These are phyloP conservation scores for Saccharomycopsis capsularis DNA, from an alignment of 805 yeast species.

Conservation along the genomic window DNA sequence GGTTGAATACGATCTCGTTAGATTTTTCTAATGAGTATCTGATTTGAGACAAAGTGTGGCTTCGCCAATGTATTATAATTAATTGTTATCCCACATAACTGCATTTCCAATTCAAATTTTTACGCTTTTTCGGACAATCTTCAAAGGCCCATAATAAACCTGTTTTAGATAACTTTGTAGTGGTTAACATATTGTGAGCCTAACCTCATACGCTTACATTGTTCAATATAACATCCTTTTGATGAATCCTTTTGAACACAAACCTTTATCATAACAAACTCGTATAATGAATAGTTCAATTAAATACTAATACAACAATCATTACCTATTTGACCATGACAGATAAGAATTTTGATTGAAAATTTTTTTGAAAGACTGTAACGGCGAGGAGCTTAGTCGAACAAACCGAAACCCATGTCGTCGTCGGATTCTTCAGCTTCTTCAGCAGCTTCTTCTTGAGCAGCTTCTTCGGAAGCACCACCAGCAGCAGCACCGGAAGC, in stretches of 20 bases:
- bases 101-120: too few relatives aligned
- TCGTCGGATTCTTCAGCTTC: conserved; percentile 57
- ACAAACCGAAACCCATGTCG: conserved; percentile 95
- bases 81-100: too few relatives aligned
- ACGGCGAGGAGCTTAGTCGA: conserved; percentile 61
- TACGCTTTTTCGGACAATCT: too few relatives aligned
- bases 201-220: too few relatives aligned
- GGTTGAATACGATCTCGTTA: neutral
- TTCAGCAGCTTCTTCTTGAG: conserved; percentile 53
- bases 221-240: too few relatives aligned
- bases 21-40: too few relatives aligned
- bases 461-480: conserved; percentile 66
- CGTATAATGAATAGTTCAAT: neutral
- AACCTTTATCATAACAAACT: neutral
- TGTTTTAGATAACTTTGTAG: too few relatives aligned
- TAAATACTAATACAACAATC: neutral
- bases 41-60: too few relatives aligned
- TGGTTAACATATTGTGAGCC: too few relatives aligned
- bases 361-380: neutral
- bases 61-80: too few relatives aligned
- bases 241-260: too few relatives aligned
- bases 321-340: neutral
- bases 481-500: conserved; percentile 64
- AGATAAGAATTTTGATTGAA: neutral
- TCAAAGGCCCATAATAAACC: too few relatives aligned